phyloP scores from a whole-genome alignment of 305 asterid genomes.

The Fraxinus angustifolia region DNA sequence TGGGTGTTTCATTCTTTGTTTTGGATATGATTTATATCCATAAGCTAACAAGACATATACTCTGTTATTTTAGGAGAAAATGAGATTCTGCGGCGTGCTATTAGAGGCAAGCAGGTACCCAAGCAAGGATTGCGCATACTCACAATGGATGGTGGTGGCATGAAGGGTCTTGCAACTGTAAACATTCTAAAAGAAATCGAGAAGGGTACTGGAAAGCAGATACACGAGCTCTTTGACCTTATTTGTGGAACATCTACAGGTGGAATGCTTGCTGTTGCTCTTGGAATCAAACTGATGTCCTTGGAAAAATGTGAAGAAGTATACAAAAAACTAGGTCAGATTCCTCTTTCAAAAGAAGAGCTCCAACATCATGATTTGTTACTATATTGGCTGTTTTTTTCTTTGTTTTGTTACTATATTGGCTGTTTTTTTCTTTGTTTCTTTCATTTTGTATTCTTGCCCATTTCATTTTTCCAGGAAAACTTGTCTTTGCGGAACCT shows the following conservation, averaged over 20 bases:
- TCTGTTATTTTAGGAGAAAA: constrained; percentile 72
- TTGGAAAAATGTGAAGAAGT: constrained; percentile 95
- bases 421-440: constrained; percentile 20
- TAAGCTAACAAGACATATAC: constrained; percentile 18
- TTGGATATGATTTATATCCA: constrained; percentile 5
- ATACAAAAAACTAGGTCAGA: constrained; percentile 91
- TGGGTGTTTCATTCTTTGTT: background rate
- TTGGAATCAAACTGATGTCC: constrained; percentile 88
- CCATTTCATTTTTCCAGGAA: constrained; percentile 52
- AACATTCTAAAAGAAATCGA: constrained; percentile 88
- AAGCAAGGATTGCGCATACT: constrained; percentile 92
- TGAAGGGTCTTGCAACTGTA: constrained; percentile 98
- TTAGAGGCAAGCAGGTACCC: constrained; percentile 76
- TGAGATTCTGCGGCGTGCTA: constrained; percentile 90
- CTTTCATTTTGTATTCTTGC: constrained; percentile 12
- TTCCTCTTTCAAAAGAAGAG: constrained; percentile 24
- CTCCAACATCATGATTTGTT: constrained; percentile 13
- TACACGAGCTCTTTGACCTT: constrained; percentile 96
- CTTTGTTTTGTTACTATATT: constrained; percentile 13
- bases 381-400: constrained; percentile 14
- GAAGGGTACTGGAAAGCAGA: constrained; percentile 90
- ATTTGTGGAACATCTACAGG: constrained; percentile 99
- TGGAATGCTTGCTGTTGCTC: constrained; percentile 99
- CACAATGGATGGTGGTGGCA: constrained; percentile 99
- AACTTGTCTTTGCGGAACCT: constrained; percentile 97